These are phyloP conservation scores for Mortierella sp. DNA, from an alignment of 371 early-diverging fungal genomes.

Conservation along the genomic window DNA sequence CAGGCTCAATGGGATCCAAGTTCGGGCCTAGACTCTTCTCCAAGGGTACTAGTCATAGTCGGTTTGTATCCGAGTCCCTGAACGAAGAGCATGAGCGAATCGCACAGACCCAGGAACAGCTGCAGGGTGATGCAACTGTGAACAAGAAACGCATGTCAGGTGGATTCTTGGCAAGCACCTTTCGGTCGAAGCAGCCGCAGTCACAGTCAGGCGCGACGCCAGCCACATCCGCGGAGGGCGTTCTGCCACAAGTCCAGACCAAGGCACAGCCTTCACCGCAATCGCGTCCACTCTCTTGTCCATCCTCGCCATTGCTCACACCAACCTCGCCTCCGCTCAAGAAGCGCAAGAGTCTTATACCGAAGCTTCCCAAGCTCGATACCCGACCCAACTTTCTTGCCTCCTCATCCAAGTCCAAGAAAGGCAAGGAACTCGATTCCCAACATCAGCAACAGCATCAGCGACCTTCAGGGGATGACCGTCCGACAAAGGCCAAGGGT, in stretches of 20 bases:
- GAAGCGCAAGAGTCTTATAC: conserved; percentile 23
- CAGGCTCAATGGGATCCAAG: conserved; percentile 1
- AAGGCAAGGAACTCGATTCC: background rate
- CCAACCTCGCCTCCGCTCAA: conserved; percentile 7
- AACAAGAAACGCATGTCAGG: conserved; percentile 36
- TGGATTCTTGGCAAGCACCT: conserved; percentile 35
- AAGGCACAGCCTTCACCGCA: conserved; percentile 4
- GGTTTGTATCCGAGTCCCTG: background rate
- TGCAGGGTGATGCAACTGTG: background rate
- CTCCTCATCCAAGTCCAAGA: conserved; percentile 5
- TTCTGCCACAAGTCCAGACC: background rate
- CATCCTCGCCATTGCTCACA: too few relatives aligned
- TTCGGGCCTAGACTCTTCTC: conserved; percentile 16
- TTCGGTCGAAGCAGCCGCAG: conserved; percentile 16
- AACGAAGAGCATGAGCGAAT: background rate
- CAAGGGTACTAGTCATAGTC: background rate
- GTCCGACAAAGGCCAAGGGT: background rate
- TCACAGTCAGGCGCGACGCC: background rate
- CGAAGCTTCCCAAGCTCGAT: conserved; percentile 35
- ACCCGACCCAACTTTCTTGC: conserved; percentile 31
- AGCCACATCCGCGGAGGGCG: background rate
- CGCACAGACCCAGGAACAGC: background rate
- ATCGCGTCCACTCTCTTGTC: background rate
- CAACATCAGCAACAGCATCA: background rate
- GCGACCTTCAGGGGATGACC: background rate